phyloP scores from a whole-genome alignment of 148 eudicot genomes.

The Persicaria maculosa region DNA sequence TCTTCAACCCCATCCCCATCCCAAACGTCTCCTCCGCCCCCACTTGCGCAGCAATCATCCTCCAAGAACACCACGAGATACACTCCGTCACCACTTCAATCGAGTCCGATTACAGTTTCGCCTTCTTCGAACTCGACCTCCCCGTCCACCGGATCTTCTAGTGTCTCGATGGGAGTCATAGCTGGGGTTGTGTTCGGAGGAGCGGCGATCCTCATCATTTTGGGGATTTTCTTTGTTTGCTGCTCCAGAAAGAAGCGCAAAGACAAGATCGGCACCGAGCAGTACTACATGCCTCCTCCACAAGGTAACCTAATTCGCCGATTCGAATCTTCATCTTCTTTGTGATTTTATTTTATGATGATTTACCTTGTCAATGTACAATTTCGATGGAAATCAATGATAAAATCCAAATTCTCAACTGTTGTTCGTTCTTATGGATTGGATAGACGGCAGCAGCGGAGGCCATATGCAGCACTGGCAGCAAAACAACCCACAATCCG shows the following conservation, averaged over 20 bases:
- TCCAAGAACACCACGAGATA: neutral
- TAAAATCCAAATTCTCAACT: too few relatives aligned
- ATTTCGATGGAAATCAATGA: neutral
- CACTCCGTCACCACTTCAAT: conserved; percentile 18
- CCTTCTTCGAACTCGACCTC: conserved; percentile 10
- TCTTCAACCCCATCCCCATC: neutral
- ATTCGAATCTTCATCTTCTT: too few relatives aligned
- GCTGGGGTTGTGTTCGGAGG: neutral
- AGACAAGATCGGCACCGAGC: neutral
- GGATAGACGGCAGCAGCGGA: neutral
- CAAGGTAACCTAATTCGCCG: neutral
- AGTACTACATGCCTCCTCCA: neutral
- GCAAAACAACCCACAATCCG: conserved; percentile 33
- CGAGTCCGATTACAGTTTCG: conserved; percentile 8
- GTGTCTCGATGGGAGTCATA: neutral
- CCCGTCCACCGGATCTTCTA: neutral
- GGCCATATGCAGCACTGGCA: conserved; percentile 11
- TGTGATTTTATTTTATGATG: too few relatives aligned
- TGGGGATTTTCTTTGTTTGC: neutral
- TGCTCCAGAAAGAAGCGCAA: neutral
- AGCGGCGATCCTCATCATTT: neutral
- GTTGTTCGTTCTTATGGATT: neutral
- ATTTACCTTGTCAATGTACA: neutral
- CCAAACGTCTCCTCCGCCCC: neutral
- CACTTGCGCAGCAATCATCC: neutral